Evolutionary conservation across 495 filamentous ascomycete species (phyloP), one percentile per base, ranked within the genome.

Genomic region (Lophiostoma macrostomum): DNA sequence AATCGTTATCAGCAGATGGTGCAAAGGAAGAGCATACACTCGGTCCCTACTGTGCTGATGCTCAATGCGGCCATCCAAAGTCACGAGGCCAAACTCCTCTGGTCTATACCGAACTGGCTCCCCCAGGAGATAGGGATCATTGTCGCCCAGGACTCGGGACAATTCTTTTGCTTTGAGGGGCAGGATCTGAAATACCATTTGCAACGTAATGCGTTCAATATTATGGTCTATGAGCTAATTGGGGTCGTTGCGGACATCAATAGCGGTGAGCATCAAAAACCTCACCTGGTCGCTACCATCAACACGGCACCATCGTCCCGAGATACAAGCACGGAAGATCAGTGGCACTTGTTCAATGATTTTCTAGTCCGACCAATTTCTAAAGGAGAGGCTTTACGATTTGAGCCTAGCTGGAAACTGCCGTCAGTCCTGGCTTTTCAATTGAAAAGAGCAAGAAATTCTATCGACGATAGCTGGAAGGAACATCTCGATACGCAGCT

Each of bases 281-380:
- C 89, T 1, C 93, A 99, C 72, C 78, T 99, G 30, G 90, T 97
- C 14, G 88, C 89, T 8, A 82, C 94, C 54, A 80, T 95, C 58
- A 90, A 97, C 68, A 83, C 95, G 35, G 86, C 83, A 0, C 80
- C 91, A 20, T 88, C 90, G 8, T 73, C 74, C 10, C 50, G 53
- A 12, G 67, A 75, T 2, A 75, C 78, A 1, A 70, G 75, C 5
- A 58, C 76, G 1, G 73, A 80, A 44, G 80, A 74, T 57, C 81
- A 81, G 54, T 99, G 93, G 93, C 87, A 96, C 63, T 66, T 99
- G 4, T 95, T 99, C 70, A 99, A 99, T 47, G 93, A 99, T 69
- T 99, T 99, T 58, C 73, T 94, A 11, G 93, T 99, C 27, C 80
- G 86, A 4, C 80, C 84, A n/a, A 76, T 95, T 14, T 76, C 83